Evolutionary conservation across 805 yeast species (phyloP).

Genomic region (Candida germanica): DNA sequence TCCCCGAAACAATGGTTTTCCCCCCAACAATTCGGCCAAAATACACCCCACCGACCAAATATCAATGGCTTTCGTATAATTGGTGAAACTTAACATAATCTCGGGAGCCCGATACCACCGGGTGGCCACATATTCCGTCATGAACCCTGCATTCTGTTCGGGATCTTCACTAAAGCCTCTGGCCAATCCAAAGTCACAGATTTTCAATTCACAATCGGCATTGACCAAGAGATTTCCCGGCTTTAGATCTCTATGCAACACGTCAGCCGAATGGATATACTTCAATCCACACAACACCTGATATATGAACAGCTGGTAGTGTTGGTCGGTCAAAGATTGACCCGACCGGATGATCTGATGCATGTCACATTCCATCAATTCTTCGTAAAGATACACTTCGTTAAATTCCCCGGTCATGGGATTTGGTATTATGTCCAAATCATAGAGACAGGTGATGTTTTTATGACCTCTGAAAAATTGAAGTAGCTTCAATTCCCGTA

Average conservation of each 20-base stretch:
- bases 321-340: conserved; percentile 91
- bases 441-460: conserved; percentile 92
- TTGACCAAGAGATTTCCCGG: conserved; percentile 92
- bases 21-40: conserved; percentile 87
- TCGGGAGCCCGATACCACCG: conserved; percentile 99
- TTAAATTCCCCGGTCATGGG: conserved; percentile 64
- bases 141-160: conserved; percentile 84
- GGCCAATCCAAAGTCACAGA: conserved; percentile 95
- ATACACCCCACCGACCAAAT: conserved; percentile 98
- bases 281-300: conserved; percentile 88
- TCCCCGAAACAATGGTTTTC: conserved; percentile 90
- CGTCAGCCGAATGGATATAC: conserved; percentile 89
- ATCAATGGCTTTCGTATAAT: conserved; percentile 94
- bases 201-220: conserved; percentile 94
- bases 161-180: conserved; percentile 83
- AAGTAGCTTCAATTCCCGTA: conserved; percentile 83
- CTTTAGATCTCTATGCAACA: conserved; percentile 88
- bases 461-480: conserved; percentile 96
- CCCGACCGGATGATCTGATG: conserved; percentile 94
- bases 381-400: conserved; percentile 92
- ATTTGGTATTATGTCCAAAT: conserved; percentile 84
- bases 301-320: conserved; percentile 88
- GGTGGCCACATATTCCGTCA: conserved; percentile 97
- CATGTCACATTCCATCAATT: conserved; percentile 97
- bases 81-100: conserved; percentile 90